Base-by-base conservation (phyloP, 768 basidiomycete species). In the Tephrocybe rancida region DNA sequence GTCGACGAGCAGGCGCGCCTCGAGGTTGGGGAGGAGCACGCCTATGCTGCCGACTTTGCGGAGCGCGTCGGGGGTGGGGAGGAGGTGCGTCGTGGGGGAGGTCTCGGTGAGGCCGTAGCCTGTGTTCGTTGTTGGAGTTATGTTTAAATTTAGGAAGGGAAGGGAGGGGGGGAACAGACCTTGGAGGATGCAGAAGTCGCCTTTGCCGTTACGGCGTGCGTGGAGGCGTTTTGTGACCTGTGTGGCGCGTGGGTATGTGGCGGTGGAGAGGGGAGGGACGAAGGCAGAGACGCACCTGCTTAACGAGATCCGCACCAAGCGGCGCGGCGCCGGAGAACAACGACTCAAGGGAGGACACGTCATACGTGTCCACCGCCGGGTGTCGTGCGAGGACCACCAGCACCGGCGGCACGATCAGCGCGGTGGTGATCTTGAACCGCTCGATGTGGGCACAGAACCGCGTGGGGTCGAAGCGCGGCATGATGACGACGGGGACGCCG, bases 101-200 rank as follows among this genome's bases (percentile, higher is more conserved):
- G 90, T 92, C 69, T 94, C 92, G 0, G 91, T 93, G 18, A 93
- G 75, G 24, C 92, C 88, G 52, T 85, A 92, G 1, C 87, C 88
- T 85, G 14, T 13, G 32, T 21, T 10, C 30, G 41, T 32, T 16
- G 8, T 27, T 9, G 13, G 13, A 7, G 6, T 13, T 13, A 32
- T 32, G 13, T 7, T 32, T 13, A 32, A 8, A 11, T 24, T 6
- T 21, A 29, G 11, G 19, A 3, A 8, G 46, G 27, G 18, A 26
- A 30, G 13, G 18, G 26, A 30, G n/a, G n/a, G n/a, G n/a, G n/a
- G n/a, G n/a, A n/a, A 50, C 63, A 9, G 34, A 84, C 85, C 86
- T 68, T 89, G 87, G 13, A 71, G 59, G 25, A 87, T 73, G 46
- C 53, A 54, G 16, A 78, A 60, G 7, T 69, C 61, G 5, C 70